Base-by-base conservation (phyloP, 2,329 filamentous ascomycete species). In the Colletotrichum caudatum region DNA sequence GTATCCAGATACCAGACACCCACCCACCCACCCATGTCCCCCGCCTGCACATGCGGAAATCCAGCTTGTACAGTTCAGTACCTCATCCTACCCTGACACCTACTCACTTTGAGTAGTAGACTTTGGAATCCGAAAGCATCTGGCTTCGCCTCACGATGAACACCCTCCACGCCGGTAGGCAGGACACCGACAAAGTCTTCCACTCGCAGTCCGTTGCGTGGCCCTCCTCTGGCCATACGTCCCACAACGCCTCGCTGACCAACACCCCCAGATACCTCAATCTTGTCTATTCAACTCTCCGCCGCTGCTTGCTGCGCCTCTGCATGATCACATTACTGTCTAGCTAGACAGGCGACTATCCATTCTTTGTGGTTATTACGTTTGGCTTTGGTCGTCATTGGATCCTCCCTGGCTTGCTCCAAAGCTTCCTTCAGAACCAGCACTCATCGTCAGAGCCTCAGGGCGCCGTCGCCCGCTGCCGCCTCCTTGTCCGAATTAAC, bases 141-240 rank as follows among this genome's bases (percentile, higher is more conserved):
- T 35, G 12, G 46, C 29, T 50, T 65, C 29, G 26, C 63, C 39
- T 56, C 53, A 51, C 53, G 37, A 46, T 37, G 20, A 51, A 56
- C 18, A 12, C 44, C 33, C 59, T 53, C 14, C 35, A 14, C 23
- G 37, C 20, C 26, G 50, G 35, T 20, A 18, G 50, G 35, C 14
- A 18, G 12, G 14, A 29, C 35, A 51, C 44, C 44, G 57, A 29
- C 35, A 51, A 26, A 46, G 9, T 14, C 51, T 29, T 63, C 68
- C 64, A 67, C 57, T 62, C 20, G 57, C 39, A 11, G 41, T 37
- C 29, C 16, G 51, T 29, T 37, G 68, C 68, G 57, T 67, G 64
- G 64, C 50, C 35, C 46, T 51, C 20, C 35, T 44, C 56, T 12
- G 64, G 11, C 58, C 58, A 65, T 12, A 39, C 16, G n/a, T 35